Percentiles rank a stretch among this genome's conserved stretches.
phyloP scores from a whole-genome alignment of 2,329 filamentous ascomycete species.

The Hirsutella minnesotensis region DNA sequence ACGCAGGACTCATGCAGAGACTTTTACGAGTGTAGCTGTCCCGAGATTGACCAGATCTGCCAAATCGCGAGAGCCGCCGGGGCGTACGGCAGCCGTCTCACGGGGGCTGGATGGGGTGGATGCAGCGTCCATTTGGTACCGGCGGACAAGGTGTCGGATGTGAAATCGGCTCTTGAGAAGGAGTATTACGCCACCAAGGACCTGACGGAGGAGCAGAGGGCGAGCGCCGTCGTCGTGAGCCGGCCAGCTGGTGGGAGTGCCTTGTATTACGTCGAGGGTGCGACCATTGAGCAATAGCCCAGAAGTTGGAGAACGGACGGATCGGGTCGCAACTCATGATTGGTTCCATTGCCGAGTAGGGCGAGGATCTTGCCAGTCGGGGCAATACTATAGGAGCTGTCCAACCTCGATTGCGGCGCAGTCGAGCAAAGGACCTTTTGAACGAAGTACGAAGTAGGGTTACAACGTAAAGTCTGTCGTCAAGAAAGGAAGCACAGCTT shows the following conservation, averaged over 20 bases:
- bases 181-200: slow-evolving; percentile 69
- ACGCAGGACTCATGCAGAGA: slow-evolving; percentile 83
- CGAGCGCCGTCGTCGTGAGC: slow-evolving; percentile 76
- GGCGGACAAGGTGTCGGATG: slow-evolving; percentile 64
- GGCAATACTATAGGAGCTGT: too few species aligned
- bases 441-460: too few species aligned
- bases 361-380: too few species aligned
- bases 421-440: too few species aligned
- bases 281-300: slow-evolving; percentile 6
- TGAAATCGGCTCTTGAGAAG: slow-evolving; percentile 64
- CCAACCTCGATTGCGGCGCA: too few species aligned
- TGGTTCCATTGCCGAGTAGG: too few species aligned
- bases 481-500: too few species aligned
- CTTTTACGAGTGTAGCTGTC: slow-evolving; percentile 82
- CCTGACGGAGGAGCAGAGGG: slow-evolving; percentile 57
- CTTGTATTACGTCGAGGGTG: slow-evolving; percentile 30
- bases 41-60: slow-evolving; percentile 86
- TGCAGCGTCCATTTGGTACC: slow-evolving; percentile 91
- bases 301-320: not conserved
- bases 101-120: slow-evolving; percentile 92
- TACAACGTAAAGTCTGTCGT: too few species aligned
- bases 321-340: too few species aligned
- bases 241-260: slow-evolving; percentile 68
- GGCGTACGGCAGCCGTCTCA: slow-evolving; percentile 73
- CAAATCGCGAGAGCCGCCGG: slow-evolving; percentile 66